Conservation (phyloP, 75 land plant species). For the Pseudotsuga menziesii region DNA sequence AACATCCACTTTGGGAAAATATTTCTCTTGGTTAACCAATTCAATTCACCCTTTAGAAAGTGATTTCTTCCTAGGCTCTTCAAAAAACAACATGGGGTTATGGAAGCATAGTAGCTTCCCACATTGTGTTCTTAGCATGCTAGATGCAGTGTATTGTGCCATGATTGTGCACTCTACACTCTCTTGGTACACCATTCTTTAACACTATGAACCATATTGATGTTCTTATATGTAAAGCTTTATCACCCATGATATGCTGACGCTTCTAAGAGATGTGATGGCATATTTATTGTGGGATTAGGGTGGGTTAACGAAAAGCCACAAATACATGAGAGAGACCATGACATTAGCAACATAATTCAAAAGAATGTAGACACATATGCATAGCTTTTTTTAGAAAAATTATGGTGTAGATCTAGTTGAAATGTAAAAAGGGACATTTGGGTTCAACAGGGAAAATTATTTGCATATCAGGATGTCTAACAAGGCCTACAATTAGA, state of each 20-base stretch:
- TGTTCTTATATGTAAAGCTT: slow-evolving; percentile 82
- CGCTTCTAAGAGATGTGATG: background rate
- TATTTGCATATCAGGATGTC: background rate
- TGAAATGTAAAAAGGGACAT: background rate
- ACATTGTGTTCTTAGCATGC: slow-evolving; percentile 91
- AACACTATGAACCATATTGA: slow-evolving; percentile 96
- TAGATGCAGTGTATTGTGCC: slow-evolving; percentile 97
- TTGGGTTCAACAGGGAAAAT: background rate
- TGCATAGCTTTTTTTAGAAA: background rate
- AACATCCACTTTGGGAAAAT: too few relatives aligned
- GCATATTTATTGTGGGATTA: background rate
- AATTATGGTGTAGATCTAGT: background rate
- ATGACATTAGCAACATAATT: background rate
- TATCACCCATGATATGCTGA: slow-evolving; percentile 84
- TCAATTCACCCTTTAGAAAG: too few relatives aligned
- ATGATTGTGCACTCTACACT: slow-evolving; percentile 89
- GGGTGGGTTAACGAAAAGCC: background rate
- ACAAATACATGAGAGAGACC: background rate
- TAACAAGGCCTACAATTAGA: too few relatives aligned
- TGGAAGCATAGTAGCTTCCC: slow-evolving; percentile 96
- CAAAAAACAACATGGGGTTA: slow-evolving; percentile 94
- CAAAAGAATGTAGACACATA: background rate
- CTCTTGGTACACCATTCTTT: slow-evolving; percentile 92
- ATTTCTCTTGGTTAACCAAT: too few relatives aligned
- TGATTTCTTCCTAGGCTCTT: slow-evolving; percentile 75